Base-by-base conservation (phyloP, 2,329 filamentous ascomycete species). In the Pleoardoris graminearum region DNA sequence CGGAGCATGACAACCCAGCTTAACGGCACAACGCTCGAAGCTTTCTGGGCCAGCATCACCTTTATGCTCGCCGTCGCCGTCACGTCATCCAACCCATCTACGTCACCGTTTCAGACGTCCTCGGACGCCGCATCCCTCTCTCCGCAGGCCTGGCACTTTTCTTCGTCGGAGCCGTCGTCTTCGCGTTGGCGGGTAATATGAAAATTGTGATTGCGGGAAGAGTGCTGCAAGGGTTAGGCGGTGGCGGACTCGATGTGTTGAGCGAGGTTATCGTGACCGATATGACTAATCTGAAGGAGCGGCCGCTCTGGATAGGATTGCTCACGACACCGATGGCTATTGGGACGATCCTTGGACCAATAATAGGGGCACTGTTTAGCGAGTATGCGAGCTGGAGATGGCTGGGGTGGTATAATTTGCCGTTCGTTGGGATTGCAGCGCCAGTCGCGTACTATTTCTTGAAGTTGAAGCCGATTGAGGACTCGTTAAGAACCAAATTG, bases 31-130 rank as follows among this genome's bases (percentile, higher is more conserved):
- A 60, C 46, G 1, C 39, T 60, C 11, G 45, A 60, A 50, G 49
- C 62, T 6, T 67, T 85, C 33, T 91, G 88, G 89, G 86, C 91
- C 54, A 88, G 87, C n/a, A 58, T 62, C 1, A 46, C 56, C 36
- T 68, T 62, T 38, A 42, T 66, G 22, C 63, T 68, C 22, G 57
- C 58, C 23, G 54, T 56, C 1, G 57, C 51, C 35, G 59, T 68
- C 14, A 55, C 35, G 59, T 68, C 14, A 55, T 59, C 3, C 62
- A 61, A 11, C 70, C 71, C 5, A 48, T 71, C 37, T 70, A 68
- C 61, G 64, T 60, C 32, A 68, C 61, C 16, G 35, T 66, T 7
- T 66, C 61, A 7, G 60, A 69, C 29, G 54, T 67, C 8, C 43
- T 69, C 14, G 68, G 67, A 8, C 62, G 66, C 10, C 62, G 59